Base-by-base conservation (phyloP, 2,329 filamentous ascomycete species). In the Pseudocercospora fuligena region DNA sequence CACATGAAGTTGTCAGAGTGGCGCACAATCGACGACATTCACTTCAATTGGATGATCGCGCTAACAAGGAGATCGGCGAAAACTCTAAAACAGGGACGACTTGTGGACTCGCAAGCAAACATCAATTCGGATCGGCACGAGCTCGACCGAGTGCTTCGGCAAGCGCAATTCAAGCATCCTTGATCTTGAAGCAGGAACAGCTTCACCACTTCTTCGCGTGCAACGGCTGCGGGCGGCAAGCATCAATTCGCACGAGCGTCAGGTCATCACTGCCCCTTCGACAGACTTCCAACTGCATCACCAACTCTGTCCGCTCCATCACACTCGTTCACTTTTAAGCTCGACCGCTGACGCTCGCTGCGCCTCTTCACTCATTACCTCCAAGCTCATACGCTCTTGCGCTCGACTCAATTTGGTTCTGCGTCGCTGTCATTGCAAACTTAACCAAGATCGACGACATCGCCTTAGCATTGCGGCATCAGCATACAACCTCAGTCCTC, bases 241-340 rank as follows among this genome's bases (percentile, higher is more conserved):
- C 58, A 27, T 33, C 58, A 27, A 61, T 43, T 19, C 40, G 25
- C 51, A 27, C 33, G 29, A 60, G 31, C 58, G 29, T 61, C 58
- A 51, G 25, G 40, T 51, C 29, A 47, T 51, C 47, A 23, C 29
- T 51, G 40, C 57, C 25, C 36, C 57, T 51, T 61, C 58, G 58
- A 47, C 33, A 3, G n/a, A 61, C 59, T 40, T 31, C 46, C 59
- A 23, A 61, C 58, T n/a, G 16, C 46, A 29, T 21, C 29, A 36
- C 56, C 53, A 23, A 21, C 56, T 31, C n/a, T 40, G 16, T 31
- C 43, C 25, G 25, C 6, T 27, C 21, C 46, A 49, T 51, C 59
- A 61, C 59, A 51, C 59, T 61, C 59, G 40, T 51, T 61, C 43
- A 49, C 59, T 61, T 49, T 61, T 49, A 49, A 36, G 19, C 59